A percentile compares a stretch with the other conserved stretches of the same genome.
Evolutionary conservation across 768 basidiomycete genomes (phyloP).

Genomic region (Mycena venus): DNA sequence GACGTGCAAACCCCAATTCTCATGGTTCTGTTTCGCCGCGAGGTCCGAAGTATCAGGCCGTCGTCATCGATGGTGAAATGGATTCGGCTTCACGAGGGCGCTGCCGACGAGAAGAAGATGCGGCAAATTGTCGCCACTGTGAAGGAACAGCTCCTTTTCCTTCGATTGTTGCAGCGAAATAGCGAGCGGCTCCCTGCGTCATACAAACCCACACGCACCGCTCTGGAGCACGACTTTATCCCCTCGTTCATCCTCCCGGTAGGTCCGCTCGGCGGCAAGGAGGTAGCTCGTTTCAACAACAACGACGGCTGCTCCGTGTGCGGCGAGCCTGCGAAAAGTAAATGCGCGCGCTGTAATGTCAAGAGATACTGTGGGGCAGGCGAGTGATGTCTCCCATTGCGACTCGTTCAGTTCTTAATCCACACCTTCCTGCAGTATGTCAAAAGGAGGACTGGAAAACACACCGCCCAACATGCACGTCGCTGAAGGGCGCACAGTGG

Average conservation of each 20-base stretch:
- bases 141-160: conserved; percentile 19
- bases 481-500: conserved; percentile 10
- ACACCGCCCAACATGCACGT: conserved; percentile 11
- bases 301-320: conserved; percentile 26
- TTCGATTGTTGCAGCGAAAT: conserved; percentile 14
- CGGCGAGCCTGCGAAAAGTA: conserved; percentile 20
- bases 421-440: neutral
- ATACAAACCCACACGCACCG: conserved; percentile 9
- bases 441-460: conserved; percentile 29
- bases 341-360: conserved; percentile 23
- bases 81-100: neutral
- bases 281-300: conserved; percentile 9
- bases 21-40: conserved; percentile 6
- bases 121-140: neutral
- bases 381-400: neutral
- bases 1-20: conserved; percentile 19
- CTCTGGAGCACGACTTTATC: neutral
- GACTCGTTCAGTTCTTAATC: too few relatives aligned
- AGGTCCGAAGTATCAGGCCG: neutral
- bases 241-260: conserved; percentile 23
- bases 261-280: conserved; percentile 8
- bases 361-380: conserved; percentile 23
- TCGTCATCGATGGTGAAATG: neutral
- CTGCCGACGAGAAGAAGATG: neutral
- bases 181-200: conserved; percentile 17